phyloP scores from a whole-genome alignment of 2,329 filamentous ascomycete species.

The Cladosporium sp. region DNA sequence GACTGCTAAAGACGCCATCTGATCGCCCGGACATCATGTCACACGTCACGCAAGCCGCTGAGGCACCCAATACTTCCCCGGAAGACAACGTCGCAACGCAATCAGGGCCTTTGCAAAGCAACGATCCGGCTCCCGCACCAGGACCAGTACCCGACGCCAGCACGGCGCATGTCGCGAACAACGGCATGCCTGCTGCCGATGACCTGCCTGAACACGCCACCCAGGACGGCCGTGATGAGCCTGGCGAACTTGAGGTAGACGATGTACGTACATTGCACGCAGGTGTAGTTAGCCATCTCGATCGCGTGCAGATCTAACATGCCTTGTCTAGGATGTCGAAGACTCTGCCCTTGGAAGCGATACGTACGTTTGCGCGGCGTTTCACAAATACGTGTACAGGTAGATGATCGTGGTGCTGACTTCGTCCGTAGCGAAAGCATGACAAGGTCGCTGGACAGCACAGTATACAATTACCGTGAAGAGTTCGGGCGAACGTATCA shows the following conservation, averaged over 20 bases:
- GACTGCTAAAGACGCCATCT: too few relatives aligned
- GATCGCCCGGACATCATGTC: too few relatives aligned
- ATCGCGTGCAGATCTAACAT: constrained; percentile 10
- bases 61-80: too few relatives aligned
- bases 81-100: too few relatives aligned
- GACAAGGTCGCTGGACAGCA: constrained; percentile 33
- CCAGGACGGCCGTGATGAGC: too few relatives aligned
- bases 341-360: constrained; percentile 35
- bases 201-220: too few relatives aligned
- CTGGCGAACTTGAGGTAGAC: constrained; percentile 9
- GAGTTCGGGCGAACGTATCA: constrained; percentile 36
- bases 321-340: constrained; percentile 21
- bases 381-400: background rate
- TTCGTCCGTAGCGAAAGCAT: constrained; percentile 24
- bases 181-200: too few relatives aligned
- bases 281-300: background rate
- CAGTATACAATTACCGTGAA: constrained; percentile 33
- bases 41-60: too few relatives aligned
- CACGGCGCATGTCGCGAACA: too few relatives aligned
- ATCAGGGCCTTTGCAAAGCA: too few relatives aligned
- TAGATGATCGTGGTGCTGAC: background rate
- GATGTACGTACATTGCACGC: background rate
- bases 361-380: constrained; percentile 20
- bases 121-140: too few relatives aligned
- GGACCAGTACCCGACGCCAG: too few relatives aligned